A percentile compares a stretch with the other conserved stretches of the same genome.
phyloP scores from a whole-genome alignment of 2,329 filamentous ascomycete genomes.

The Gremmenia infestans region DNA sequence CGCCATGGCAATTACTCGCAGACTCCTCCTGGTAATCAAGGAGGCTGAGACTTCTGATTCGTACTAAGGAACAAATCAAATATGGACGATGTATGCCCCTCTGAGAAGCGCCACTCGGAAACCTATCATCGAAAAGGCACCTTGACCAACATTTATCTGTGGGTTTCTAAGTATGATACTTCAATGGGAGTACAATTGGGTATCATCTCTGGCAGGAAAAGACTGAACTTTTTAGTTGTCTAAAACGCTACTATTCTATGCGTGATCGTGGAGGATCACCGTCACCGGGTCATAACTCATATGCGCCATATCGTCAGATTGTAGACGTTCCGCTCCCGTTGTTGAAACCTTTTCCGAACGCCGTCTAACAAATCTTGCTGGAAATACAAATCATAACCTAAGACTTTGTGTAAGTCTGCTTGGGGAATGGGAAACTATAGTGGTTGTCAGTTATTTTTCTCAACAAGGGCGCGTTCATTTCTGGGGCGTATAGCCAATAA shows the following conservation, averaged over 20 bases:
- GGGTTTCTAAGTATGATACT: too few species aligned
- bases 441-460: conserved; percentile 21
- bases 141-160: too few species aligned
- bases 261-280: conserved; percentile 35
- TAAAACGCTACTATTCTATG: conserved; percentile 25
- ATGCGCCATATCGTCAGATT: conserved; percentile 26
- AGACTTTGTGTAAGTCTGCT: conserved; percentile 62
- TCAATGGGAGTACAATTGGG: background rate
- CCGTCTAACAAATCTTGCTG: conserved; percentile 36
- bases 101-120: background rate
- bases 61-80: background rate
- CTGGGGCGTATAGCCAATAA: background rate
- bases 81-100: background rate
- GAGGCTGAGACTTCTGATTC: conserved; percentile 28
- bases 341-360: conserved; percentile 52
- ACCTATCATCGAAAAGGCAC: too few species aligned
- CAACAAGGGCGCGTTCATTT: background rate
- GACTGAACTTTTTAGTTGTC: conserved; percentile 18
- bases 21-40: conserved; percentile 44
- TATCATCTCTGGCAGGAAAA: conserved; percentile 1
- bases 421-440: conserved; percentile 72
- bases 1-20: conserved; percentile 34
- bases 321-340: conserved; percentile 37
- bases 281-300: conserved; percentile 24
- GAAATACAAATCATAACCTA: conserved; percentile 31